Percentiles rank a stretch among this genome's conserved stretches.
These are phyloP conservation scores for Pleurotus tuoliensis DNA, from an alignment of 768 basidiomycete genomes.

Conservation along the genomic window DNA sequence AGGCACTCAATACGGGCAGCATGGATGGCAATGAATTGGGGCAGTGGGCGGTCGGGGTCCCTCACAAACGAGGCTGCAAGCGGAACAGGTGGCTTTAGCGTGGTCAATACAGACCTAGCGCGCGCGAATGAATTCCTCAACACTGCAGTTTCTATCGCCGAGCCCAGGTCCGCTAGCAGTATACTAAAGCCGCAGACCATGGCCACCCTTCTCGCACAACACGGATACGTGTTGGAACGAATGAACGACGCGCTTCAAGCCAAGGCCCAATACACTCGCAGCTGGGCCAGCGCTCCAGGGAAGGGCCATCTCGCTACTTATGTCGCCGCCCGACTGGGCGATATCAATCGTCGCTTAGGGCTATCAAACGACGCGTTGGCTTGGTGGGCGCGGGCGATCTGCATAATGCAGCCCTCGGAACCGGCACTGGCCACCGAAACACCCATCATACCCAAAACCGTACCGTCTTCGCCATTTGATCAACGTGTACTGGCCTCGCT, in stretches of 20 bases:
- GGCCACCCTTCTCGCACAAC: constrained; percentile 49
- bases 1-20: constrained; percentile 63
- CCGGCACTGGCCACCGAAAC: constrained; percentile 13
- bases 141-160: constrained; percentile 43
- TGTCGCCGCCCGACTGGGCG: constrained; percentile 63
- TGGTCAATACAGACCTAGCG: constrained; percentile 53
- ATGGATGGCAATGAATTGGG: constrained; percentile 73
- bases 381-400: constrained; percentile 67
- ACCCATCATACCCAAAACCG: constrained; percentile 28
- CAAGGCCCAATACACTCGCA: constrained; percentile 52
- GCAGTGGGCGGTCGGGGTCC: constrained; percentile 35
- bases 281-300: constrained; percentile 45
- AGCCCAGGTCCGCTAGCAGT: constrained; percentile 31
- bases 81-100: constrained; percentile 32
- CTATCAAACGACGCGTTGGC: constrained; percentile 47
- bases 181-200: constrained; percentile 48
- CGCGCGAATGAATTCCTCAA: constrained; percentile 51
- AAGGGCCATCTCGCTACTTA: constrained; percentile 44
- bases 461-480: constrained; percentile 54
- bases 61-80: constrained; percentile 34
- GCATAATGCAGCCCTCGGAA: constrained; percentile 35
- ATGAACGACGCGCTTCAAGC: constrained; percentile 49
- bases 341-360: constrained; percentile 55
- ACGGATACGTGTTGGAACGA: constrained; percentile 56
- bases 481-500: constrained; percentile 61